Conservation (phyloP, 768 basidiomycete species). For the Brasilioporus rufonigricans region DNA sequence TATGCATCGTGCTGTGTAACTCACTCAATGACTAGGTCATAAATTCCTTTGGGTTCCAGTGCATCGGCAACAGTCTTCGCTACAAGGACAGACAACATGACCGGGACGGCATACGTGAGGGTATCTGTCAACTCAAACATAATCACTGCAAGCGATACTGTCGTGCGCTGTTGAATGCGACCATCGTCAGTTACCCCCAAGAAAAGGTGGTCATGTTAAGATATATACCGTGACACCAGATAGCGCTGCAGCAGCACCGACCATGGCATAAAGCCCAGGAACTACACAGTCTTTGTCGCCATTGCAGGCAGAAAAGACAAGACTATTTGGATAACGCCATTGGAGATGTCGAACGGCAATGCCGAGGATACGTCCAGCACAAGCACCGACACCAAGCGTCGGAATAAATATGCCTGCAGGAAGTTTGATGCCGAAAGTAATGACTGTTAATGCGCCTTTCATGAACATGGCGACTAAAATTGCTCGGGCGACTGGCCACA, state of each 20-base stretch:
- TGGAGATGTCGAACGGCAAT: slow-evolving; percentile 77
- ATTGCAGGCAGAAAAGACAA: slow-evolving; percentile 64
- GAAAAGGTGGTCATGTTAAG: not conserved
- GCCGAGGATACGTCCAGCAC: slow-evolving; percentile 86
- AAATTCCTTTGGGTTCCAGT: slow-evolving; percentile 80
- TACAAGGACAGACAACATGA: slow-evolving; percentile 85
- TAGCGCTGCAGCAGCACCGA: slow-evolving; percentile 90
- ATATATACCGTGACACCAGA: slow-evolving; percentile 84
- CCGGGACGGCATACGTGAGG: slow-evolving; percentile 86
- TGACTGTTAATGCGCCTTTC: slow-evolving; percentile 75
- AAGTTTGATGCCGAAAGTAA: slow-evolving; percentile 91
- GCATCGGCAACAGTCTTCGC: slow-evolving; percentile 35
- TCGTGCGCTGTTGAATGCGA: slow-evolving; percentile 57
- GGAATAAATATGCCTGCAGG: slow-evolving; percentile 98
- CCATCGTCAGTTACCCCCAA: slow-evolving; percentile 6
- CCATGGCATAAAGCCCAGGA: slow-evolving; percentile 93
- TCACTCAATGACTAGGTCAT: slow-evolving; percentile 91
- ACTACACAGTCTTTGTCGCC: slow-evolving; percentile 73
- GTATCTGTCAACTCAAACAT: slow-evolving; percentile 95
- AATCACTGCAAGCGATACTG: slow-evolving; percentile 93
- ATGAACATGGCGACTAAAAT: slow-evolving; percentile 76
- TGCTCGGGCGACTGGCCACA: slow-evolving; percentile 60
- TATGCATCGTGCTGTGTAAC: slow-evolving; percentile 1
- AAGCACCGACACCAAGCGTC: slow-evolving; percentile 91
- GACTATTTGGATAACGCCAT: slow-evolving; percentile 53